A percentile compares a stretch with the other conserved stretches of the same genome.
Conservation (phyloP, 805 yeast species). For the Yarrowia phangngaensis region DNA sequence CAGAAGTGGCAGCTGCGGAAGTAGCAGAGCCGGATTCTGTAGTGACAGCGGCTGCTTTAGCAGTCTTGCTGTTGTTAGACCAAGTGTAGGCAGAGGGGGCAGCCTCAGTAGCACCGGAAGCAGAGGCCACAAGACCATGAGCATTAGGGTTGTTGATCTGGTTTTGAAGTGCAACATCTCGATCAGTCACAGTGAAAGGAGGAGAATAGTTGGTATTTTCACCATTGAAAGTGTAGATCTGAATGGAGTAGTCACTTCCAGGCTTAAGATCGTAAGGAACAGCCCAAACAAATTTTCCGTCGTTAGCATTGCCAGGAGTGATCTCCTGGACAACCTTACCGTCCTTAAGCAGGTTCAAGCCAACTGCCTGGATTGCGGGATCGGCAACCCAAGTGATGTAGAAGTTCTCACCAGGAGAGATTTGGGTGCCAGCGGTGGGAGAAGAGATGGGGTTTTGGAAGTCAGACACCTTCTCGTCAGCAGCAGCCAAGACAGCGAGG, state of each 20-base stretch:
- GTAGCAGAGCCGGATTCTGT: background rate
- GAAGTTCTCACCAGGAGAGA: slow-evolving; percentile 25
- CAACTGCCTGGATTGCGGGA: slow-evolving; percentile 22
- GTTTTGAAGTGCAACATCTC: slow-evolving; percentile 18
- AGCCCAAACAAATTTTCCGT: slow-evolving; percentile 24
- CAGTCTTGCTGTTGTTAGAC: slow-evolving; percentile 19
- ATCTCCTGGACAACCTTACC: slow-evolving; percentile 15
- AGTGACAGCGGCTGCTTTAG: background rate
- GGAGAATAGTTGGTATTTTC: slow-evolving; percentile 25
- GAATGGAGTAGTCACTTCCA: slow-evolving; percentile 23
- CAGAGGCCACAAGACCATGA: slow-evolving; percentile 28
- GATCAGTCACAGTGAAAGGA: slow-evolving; percentile 20
- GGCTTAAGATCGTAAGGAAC: slow-evolving; percentile 16
- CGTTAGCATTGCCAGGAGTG: slow-evolving; percentile 24
- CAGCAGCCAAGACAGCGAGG: slow-evolving; percentile 23
- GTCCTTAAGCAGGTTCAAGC: slow-evolving; percentile 13
- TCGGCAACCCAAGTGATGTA: slow-evolving; percentile 27
- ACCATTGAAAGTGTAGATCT: slow-evolving; percentile 26
- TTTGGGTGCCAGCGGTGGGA: slow-evolving; percentile 14
- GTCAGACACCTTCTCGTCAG: slow-evolving; percentile 20
- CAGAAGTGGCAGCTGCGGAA: slow-evolving; percentile 6
- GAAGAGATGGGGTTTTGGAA: slow-evolving; percentile 25
- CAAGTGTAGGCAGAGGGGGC: slow-evolving; percentile 18
- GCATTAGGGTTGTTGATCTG: slow-evolving; percentile 26
- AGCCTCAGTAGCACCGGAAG: slow-evolving; percentile 18